Conservation (phyloP, 176 grass and related monocot species). For the Triticum monococcum region DNA sequence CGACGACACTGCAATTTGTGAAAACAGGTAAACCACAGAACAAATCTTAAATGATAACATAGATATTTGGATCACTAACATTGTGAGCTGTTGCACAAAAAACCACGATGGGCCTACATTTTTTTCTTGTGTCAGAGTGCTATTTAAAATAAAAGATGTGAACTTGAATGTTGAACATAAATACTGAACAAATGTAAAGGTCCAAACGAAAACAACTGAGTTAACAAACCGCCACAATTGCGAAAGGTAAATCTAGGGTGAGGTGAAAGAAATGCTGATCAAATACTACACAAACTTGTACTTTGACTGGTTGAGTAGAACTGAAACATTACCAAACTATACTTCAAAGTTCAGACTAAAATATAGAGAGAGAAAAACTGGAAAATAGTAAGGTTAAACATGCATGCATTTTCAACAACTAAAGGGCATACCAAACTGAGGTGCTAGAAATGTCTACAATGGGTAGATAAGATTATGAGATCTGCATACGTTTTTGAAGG, state of each 20-base stretch:
- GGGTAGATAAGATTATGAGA: not conserved
- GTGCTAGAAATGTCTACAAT: not conserved
- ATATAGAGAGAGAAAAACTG: not conserved
- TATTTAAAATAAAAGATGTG: no score
- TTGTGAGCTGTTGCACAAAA: not conserved
- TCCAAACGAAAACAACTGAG: not conserved
- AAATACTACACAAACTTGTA: no score
- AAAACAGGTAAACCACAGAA: constrained; percentile 24
- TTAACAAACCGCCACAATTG: not conserved
- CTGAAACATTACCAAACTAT: not conserved
- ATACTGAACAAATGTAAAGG: not conserved
- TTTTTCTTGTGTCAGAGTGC: no score
- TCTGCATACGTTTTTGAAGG: not conserved
- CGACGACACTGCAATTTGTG: constrained; percentile 72
- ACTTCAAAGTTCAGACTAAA: not conserved
- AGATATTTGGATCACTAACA: not conserved
- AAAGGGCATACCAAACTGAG: not conserved
- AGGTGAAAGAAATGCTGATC: no score
- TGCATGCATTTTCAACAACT: not conserved
- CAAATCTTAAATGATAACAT: not conserved
- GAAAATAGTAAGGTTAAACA: not conserved
- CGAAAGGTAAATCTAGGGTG: no score
- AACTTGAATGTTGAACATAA: not conserved
- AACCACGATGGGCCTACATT: not conserved
- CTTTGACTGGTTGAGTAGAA: not conserved